These are phyloP conservation scores for Melastoma malabathricum DNA, from an alignment of 345 rosid species.

Conservation along the genomic window DNA sequence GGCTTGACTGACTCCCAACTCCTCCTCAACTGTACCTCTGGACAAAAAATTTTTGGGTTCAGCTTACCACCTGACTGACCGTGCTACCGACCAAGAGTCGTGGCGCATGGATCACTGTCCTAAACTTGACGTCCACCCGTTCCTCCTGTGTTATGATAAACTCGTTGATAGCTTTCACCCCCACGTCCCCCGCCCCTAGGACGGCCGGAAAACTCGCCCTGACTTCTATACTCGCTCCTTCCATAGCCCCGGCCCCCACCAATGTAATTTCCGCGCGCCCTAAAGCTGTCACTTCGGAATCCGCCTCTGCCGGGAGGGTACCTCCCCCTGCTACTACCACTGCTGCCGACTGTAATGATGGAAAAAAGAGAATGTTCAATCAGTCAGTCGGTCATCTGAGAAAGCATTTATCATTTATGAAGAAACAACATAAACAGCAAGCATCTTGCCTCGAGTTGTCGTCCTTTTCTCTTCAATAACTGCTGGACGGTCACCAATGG, in stretches of 20 bases:
- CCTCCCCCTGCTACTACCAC: slow-evolving; percentile 13
- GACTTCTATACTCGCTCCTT: slow-evolving; percentile 10
- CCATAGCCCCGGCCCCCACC: slow-evolving; percentile 12
- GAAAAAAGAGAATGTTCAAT: not conserved
- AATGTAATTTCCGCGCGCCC: slow-evolving; percentile 9
- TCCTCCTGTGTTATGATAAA: slow-evolving; percentile 5
- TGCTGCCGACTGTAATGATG: not conserved
- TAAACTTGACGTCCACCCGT: slow-evolving; percentile 1
- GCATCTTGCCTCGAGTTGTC: slow-evolving; percentile 41
- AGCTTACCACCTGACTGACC: too few relatives aligned
- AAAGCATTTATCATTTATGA: not conserved
- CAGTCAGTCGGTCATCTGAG: not conserved
- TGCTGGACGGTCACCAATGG: slow-evolving; percentile 43
- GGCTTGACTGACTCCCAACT: too few relatives aligned
- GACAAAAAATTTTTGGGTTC: too few relatives aligned
- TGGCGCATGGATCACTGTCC: too few relatives aligned
- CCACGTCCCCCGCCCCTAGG: slow-evolving; percentile 9
- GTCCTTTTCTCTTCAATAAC: slow-evolving; percentile 63
- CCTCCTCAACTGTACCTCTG: too few relatives aligned
- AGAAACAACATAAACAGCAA: not conserved
- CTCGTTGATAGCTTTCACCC: slow-evolving; percentile 9
- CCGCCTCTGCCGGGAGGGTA: slow-evolving; percentile 10
- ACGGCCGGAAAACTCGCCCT: slow-evolving; percentile 11
- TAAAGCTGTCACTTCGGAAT: slow-evolving; percentile 11
- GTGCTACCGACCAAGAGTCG: too few relatives aligned